These are phyloP conservation scores for Remersonia thermophila DNA, from an alignment of 2,329 filamentous ascomycete species.

Conservation along the genomic window DNA sequence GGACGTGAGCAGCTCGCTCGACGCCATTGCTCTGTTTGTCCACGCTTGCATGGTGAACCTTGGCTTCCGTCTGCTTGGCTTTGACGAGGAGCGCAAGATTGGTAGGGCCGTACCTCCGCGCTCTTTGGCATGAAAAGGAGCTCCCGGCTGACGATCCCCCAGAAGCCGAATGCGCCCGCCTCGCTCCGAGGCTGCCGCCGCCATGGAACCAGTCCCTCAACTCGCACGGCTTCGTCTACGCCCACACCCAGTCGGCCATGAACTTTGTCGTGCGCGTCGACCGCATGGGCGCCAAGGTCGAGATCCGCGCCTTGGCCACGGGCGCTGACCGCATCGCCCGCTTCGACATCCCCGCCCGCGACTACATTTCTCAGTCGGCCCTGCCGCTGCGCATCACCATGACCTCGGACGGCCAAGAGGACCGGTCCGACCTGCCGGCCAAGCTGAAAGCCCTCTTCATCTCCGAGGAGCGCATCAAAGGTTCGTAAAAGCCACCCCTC, in stretches of 20 bases:
- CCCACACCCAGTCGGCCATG: slow-evolving; percentile 74
- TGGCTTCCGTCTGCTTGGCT: slow-evolving; percentile 68
- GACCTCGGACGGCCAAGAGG: slow-evolving; percentile 28
- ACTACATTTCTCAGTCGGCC: slow-evolving; percentile 54
- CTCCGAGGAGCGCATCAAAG: slow-evolving; percentile 51
- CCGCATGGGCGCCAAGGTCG: slow-evolving; percentile 70
- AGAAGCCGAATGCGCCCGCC: slow-evolving; percentile 45
- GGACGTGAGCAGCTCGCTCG: slow-evolving; percentile 58
- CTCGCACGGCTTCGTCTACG: slow-evolving; percentile 74
- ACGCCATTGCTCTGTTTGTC: slow-evolving; percentile 70
- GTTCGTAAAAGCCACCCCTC: slow-evolving; percentile 17
- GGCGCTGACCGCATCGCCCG: slow-evolving; percentile 71
- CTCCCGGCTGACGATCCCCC: slow-evolving; percentile 4
- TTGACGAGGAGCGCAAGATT: slow-evolving; percentile 69
- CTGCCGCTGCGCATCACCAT: slow-evolving; percentile 46
- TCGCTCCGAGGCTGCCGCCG: slow-evolving; percentile 52
- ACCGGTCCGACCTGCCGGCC: slow-evolving; percentile 34
- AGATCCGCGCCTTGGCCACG: slow-evolving; percentile 66
- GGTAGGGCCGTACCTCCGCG: slow-evolving; percentile 31
- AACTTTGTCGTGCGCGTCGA: slow-evolving; percentile 72
- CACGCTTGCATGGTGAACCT: slow-evolving; percentile 75
- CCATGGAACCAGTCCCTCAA: slow-evolving; percentile 69
- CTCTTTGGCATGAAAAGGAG: too few relatives aligned
- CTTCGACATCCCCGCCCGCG: slow-evolving; percentile 61
- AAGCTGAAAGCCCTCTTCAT: slow-evolving; percentile 57